Evolutionary conservation across 1,139 yeast species (phyloP).

Genomic region (Sugiyamaella grinbergsii): DNA sequence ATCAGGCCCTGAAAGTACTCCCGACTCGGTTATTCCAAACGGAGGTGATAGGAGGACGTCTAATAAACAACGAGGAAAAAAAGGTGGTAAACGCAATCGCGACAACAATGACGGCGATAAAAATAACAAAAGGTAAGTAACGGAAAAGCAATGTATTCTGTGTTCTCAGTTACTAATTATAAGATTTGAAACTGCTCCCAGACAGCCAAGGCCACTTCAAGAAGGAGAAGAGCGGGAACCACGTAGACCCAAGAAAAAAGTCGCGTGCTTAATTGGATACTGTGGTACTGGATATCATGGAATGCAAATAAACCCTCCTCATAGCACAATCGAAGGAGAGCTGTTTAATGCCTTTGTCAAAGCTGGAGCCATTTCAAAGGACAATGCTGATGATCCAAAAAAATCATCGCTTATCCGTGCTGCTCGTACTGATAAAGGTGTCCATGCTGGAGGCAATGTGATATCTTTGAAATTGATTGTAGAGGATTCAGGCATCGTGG

Average conservation of each 20-base stretch:
- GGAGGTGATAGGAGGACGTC: background rate
- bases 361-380: slow-evolving; percentile 89
- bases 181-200: slow-evolving; percentile 15
- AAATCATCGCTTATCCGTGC: slow-evolving; percentile 93
- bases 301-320: slow-evolving; percentile 92
- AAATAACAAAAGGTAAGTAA: slow-evolving; percentile 11
- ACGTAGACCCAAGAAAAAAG: slow-evolving; percentile 78
- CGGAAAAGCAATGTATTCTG: background rate
- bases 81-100: slow-evolving; percentile 1
- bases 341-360: slow-evolving; percentile 78
- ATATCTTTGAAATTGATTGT: slow-evolving; percentile 84
- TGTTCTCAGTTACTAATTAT: slow-evolving; percentile 3
- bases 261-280: slow-evolving; percentile 91
- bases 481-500: slow-evolving; percentile 78
- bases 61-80: slow-evolving; percentile 1
- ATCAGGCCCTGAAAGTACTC: background rate
- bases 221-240: slow-evolving; percentile 46
- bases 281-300: slow-evolving; percentile 99
- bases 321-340: slow-evolving; percentile 90
- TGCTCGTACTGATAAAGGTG: slow-evolving; percentile 98
- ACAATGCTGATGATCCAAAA: slow-evolving; percentile 86
- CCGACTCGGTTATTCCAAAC: background rate
- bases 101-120: background rate
- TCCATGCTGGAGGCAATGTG: slow-evolving; percentile 97
- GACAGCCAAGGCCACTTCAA: slow-evolving; percentile 29